Conservation (phyloP, 2,329 filamentous ascomycete genomes). For the Penicillium oxalicum region DNA sequence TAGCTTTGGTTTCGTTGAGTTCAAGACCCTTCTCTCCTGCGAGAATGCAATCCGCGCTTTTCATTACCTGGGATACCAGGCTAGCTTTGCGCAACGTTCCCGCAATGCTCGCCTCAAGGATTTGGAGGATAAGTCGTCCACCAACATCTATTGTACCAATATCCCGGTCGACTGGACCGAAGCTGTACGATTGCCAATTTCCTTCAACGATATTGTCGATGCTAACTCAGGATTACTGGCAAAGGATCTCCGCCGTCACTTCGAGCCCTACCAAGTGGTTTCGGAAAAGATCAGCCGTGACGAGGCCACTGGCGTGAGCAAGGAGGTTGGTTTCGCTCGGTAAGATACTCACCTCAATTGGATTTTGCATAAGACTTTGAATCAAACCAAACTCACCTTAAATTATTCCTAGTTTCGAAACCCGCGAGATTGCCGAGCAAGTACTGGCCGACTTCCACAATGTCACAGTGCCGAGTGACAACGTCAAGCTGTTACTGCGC, state of each 20-base stretch:
- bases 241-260: conserved; percentile 66
- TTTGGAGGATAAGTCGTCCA: conserved; percentile 80
- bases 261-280: conserved; percentile 58
- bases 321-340: conserved; percentile 96
- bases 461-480: conserved; percentile 63
- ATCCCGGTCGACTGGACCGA: conserved; percentile 88
- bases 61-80: conserved; percentile 90
- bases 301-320: conserved; percentile 76
- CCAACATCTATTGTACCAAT: conserved; percentile 97
- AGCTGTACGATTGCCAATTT: conserved; percentile 55
- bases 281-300: conserved; percentile 95
- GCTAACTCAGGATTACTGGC: conserved; percentile 45
- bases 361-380: too few species aligned
- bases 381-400: background rate
- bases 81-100: conserved; percentile 96
- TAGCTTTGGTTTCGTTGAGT: conserved; percentile 97
- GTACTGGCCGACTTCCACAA: conserved; percentile 86
- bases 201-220: conserved; percentile 2
- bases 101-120: conserved; percentile 98
- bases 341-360: conserved; percentile 35
- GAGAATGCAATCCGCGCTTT: conserved; percentile 96
- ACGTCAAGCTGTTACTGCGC: conserved; percentile 82
- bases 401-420: conserved; percentile 64
- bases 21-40: conserved; percentile 77
- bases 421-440: conserved; percentile 80